Conservation (phyloP, 192 early-diverging fungal species). For the Piromyces finnis region DNA sequence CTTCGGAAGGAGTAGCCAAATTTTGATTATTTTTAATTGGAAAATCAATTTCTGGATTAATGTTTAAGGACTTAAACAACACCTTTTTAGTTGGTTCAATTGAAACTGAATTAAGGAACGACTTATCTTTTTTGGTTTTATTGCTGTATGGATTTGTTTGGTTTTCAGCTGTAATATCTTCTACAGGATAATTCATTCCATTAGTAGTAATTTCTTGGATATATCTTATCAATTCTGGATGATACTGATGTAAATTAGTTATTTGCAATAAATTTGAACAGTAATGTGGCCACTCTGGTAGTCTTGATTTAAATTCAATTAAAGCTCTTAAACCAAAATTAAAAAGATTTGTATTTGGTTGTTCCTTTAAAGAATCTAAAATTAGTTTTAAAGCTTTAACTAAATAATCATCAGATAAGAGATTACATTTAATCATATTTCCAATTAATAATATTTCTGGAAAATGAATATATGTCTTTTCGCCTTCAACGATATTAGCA, state of each 20-base stretch:
- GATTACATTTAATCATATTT: constrained; percentile 66
- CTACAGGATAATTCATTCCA: not conserved
- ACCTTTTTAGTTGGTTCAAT: not conserved
- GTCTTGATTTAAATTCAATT: constrained; percentile 57
- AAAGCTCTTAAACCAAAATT: constrained; percentile 78
- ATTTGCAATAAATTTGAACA: constrained; percentile 71
- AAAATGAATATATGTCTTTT: not conserved
- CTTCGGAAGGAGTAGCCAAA: constrained; percentile 24
- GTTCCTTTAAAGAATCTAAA: constrained; percentile 64
- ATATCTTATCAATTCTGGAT: constrained; percentile 51
- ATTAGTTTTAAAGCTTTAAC: constrained; percentile 75
- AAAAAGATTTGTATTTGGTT: constrained; percentile 64
- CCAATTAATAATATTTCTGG: constrained; percentile 30
- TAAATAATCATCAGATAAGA: constrained; percentile 58
- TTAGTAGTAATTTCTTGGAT: constrained; percentile 22
- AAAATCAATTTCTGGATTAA: constrained; percentile 2
- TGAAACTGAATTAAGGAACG: not conserved
- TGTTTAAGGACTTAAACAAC: not conserved
- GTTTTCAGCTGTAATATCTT: not conserved
- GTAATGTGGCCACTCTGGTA: constrained; percentile 82
- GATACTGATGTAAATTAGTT: constrained; percentile 55
- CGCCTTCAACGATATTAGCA: not conserved
- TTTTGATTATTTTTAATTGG: not conserved
- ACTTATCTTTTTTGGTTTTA: not conserved
- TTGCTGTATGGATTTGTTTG: not conserved